Evolutionary conservation across 331 rosid species (phyloP).

Genomic region (Prunus yedoensis): DNA sequence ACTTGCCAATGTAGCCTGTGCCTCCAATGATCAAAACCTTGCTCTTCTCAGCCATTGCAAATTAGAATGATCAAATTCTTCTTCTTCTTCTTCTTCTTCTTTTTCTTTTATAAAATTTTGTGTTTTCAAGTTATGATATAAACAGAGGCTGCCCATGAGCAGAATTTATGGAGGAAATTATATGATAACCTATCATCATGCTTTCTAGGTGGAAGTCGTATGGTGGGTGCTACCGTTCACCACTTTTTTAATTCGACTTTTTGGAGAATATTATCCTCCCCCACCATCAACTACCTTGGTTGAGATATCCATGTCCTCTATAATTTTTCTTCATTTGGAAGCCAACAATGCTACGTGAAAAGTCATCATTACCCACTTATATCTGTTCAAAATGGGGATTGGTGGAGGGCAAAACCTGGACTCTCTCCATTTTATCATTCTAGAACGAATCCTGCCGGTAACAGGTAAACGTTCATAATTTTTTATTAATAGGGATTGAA

Average conservation of each 20-base stretch:
- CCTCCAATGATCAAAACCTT: constrained; percentile 88
- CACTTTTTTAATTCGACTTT: neutral
- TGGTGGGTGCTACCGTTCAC: neutral
- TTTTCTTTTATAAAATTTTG: neutral
- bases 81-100: neutral
- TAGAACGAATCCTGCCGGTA: too few species aligned
- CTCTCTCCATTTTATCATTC: neutral
- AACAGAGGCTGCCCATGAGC: neutral
- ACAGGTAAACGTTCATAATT: neutral
- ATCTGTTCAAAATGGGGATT: neutral
- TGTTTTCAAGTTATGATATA: neutral
- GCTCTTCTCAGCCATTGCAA: constrained; percentile 67
- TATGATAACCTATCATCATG: neutral
- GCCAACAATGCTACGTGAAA: neutral
- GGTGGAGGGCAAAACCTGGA: neutral
- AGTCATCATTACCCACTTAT: neutral
- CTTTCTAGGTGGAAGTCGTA: neutral
- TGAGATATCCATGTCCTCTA: neutral
- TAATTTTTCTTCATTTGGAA: neutral
- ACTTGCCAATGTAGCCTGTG: constrained; percentile 81
- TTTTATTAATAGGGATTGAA: too few species aligned
- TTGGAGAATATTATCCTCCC: neutral
- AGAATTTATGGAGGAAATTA: neutral
- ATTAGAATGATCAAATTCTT: neutral
- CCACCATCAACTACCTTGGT: neutral